Percentiles rank a stretch among this genome's conserved stretches.
phyloP scores from a whole-genome alignment of 225 moss, liverwort and hornwort species.

The Physcomitrium patens region DNA sequence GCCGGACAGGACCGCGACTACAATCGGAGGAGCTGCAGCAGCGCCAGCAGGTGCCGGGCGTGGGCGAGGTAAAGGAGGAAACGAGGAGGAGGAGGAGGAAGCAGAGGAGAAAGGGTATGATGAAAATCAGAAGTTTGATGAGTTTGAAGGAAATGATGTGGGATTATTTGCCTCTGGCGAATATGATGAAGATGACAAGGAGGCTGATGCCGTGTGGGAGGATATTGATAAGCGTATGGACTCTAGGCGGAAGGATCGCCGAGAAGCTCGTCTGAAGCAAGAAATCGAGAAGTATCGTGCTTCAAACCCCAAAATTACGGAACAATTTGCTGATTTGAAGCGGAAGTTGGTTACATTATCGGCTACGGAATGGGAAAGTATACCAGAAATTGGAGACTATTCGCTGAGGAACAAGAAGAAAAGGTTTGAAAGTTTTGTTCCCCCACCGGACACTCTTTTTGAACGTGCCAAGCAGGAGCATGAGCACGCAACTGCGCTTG shows the following conservation, averaged over 20 bases:
- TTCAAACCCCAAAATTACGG: slow-evolving; percentile 93
- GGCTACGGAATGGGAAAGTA: slow-evolving; percentile 84
- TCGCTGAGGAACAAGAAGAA: slow-evolving; percentile 92
- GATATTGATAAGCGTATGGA: slow-evolving; percentile 94
- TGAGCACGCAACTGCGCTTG: slow-evolving; percentile 91
- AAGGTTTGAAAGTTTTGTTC: slow-evolving; percentile 88
- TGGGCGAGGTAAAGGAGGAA: slow-evolving; percentile 72
- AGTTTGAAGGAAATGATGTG: slow-evolving; percentile 91
- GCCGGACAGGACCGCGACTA: slow-evolving; percentile 85
- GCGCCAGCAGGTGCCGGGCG: slow-evolving; percentile 79
- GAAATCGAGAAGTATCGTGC: slow-evolving; percentile 92
- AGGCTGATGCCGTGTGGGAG: slow-evolving; percentile 95
- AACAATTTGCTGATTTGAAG: slow-evolving; percentile 92
- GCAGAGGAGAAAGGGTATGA: slow-evolving; percentile 99
- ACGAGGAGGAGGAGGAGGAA: slow-evolving; percentile 92
- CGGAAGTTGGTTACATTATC: slow-evolving; percentile 79
- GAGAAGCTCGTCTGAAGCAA: slow-evolving; percentile 86
- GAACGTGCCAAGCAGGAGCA: slow-evolving; percentile 93
- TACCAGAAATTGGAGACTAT: slow-evolving; percentile 87
- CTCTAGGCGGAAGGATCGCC: slow-evolving; percentile 80
- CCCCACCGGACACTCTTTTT: slow-evolving; percentile 89
- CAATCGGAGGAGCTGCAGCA: slow-evolving; percentile 85
- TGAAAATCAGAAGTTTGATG: slow-evolving; percentile 99
- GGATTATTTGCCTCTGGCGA: slow-evolving; percentile 91
- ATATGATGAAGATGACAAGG: slow-evolving; percentile 95